A percentile compares a stretch with the other conserved stretches of the same genome.
phyloP scores from a whole-genome alignment of 2,329 filamentous ascomycete species.

The Aspergillus japonicus region DNA sequence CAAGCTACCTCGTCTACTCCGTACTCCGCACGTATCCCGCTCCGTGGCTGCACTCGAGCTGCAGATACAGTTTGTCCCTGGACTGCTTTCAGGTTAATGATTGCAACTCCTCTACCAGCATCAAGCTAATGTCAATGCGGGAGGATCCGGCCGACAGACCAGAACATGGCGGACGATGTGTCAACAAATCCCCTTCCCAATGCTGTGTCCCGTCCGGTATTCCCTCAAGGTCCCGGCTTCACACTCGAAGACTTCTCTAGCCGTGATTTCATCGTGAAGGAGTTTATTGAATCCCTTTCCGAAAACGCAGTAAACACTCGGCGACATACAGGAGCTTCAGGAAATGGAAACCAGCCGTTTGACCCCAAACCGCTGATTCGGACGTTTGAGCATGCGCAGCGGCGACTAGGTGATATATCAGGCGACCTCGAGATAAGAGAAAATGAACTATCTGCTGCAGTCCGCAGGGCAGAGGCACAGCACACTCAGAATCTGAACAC shows the following conservation, averaged over 20 bases:
- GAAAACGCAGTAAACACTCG: conserved; percentile 77
- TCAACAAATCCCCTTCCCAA: conserved; percentile 42
- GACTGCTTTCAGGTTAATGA: background rate
- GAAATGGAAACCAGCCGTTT: conserved; percentile 58
- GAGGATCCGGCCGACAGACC: conserved; percentile 10
- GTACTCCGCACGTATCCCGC: background rate
- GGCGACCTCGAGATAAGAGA: conserved; percentile 87
- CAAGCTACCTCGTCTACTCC: background rate
- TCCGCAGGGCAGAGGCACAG: conserved; percentile 85
- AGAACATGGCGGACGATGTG: conserved; percentile 40
- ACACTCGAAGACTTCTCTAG: conserved; percentile 83
- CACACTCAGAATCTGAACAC: conserved; percentile 89
- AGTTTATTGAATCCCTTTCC: conserved; percentile 92
- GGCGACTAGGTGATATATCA: conserved; percentile 51
- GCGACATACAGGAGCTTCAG: conserved; percentile 62
- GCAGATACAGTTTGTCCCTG: background rate
- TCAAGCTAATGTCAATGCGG: background rate
- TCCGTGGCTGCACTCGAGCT: background rate
- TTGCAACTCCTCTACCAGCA: background rate
- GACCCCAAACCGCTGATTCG: conserved; percentile 96
- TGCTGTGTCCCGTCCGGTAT: conserved; percentile 63
- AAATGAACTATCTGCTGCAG: conserved; percentile 84
- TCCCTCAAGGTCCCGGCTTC: conserved; percentile 77
- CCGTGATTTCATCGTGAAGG: conserved; percentile 95
- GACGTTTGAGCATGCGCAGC: conserved; percentile 75